phyloP scores from a whole-genome alignment of 83 land plant species.

The Diphasiastrum complanatum region DNA sequence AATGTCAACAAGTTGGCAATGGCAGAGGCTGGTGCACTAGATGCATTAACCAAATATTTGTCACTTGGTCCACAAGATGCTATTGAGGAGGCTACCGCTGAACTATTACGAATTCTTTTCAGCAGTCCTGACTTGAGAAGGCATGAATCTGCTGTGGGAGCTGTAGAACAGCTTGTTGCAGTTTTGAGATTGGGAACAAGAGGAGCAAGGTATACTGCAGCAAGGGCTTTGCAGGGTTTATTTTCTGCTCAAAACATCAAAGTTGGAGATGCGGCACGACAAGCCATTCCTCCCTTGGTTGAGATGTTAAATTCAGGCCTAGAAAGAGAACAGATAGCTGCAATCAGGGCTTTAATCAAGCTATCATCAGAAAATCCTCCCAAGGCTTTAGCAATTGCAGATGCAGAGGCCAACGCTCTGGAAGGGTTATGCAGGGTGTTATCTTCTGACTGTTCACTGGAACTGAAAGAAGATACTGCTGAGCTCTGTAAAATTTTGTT shows the following conservation, averaged over 20 bases:
- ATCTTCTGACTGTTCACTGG: constrained; percentile 44
- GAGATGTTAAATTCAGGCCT: constrained; percentile 65
- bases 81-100: constrained; percentile 47
- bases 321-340: constrained; percentile 67
- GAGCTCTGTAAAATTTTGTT: constrained; percentile 57
- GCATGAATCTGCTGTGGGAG: constrained; percentile 53
- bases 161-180: constrained; percentile 73
- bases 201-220: constrained; percentile 58
- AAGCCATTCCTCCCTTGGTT: constrained; percentile 62
- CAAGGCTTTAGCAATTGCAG: constrained; percentile 44
- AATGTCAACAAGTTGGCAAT: constrained; percentile 57
- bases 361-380: constrained; percentile 43
- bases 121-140: constrained; percentile 47
- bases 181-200: constrained; percentile 69
- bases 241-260: constrained; percentile 59
- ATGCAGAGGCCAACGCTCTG: constrained; percentile 49
- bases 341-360: constrained; percentile 52
- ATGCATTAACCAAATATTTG: constrained; percentile 65
- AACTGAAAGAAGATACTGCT: constrained; percentile 66
- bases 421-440: constrained; percentile 48
- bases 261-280: constrained; percentile 51
- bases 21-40: constrained; percentile 83
- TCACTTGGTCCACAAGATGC: constrained; percentile 77
- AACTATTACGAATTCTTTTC: constrained; percentile 57
- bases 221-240: constrained; percentile 52